Evolutionary conservation across 306 rosid genomes (phyloP).

Genomic region (Hippophae gyantsensis): DNA sequence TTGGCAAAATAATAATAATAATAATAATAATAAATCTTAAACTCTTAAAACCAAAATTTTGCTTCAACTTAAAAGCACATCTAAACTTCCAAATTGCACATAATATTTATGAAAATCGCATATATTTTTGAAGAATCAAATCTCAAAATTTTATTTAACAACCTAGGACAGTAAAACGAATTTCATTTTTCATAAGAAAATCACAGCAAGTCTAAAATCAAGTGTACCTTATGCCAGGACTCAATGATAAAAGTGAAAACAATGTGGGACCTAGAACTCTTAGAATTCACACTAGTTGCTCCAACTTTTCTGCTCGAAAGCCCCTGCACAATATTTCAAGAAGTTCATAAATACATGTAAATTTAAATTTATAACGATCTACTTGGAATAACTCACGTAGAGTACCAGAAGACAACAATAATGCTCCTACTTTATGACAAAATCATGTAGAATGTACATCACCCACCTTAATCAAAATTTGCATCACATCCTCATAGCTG

Average conservation of each 20-base stretch:
- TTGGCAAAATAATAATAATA: no score
- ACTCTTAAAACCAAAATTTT: no score
- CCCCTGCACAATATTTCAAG: constrained; percentile 48
- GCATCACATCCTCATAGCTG: constrained; percentile 82
- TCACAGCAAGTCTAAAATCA: background rate
- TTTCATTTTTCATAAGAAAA: no score
- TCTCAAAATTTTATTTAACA: no score
- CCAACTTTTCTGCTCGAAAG: constrained; percentile 96
- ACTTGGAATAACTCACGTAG: no score
- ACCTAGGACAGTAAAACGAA: no score
- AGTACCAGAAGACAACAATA: background rate
- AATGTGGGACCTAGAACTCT: constrained; percentile 91
- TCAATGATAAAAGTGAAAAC: constrained; percentile 72
- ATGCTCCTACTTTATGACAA: constrained; percentile 4
- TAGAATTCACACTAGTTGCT: constrained; percentile 72
- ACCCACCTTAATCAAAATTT: constrained; percentile 76
- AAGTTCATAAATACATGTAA: constrained; percentile 4
- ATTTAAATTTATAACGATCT: constrained; percentile 1
- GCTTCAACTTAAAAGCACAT: no score
- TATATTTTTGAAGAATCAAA: no score
- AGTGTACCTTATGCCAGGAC: constrained; percentile 87
- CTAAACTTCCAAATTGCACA: no score
- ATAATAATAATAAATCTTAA: no score
- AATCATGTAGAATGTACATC: background rate
- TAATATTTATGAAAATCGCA: no score